Evolutionary conservation across 2,329 filamentous ascomycete genomes (phyloP).

Genomic region (Fusarium ramigenum): DNA sequence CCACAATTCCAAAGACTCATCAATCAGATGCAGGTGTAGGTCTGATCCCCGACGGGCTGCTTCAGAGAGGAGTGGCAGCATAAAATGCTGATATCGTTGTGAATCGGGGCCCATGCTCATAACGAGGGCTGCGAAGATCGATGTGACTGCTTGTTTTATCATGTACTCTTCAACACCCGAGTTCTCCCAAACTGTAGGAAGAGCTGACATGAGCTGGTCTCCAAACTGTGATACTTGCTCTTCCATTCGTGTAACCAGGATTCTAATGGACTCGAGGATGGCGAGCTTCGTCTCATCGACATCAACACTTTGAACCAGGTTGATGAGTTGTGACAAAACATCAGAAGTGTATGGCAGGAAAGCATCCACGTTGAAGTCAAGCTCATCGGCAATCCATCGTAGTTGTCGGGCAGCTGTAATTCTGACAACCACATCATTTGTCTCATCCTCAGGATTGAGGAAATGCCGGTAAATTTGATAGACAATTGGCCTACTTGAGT

Average conservation of each 20-base stretch:
- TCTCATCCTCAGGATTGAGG: slow-evolving; percentile 76
- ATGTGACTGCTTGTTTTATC: slow-evolving; percentile 92
- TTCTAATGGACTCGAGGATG: slow-evolving; percentile 84
- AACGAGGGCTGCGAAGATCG: slow-evolving; percentile 85
- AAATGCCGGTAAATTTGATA: slow-evolving; percentile 93
- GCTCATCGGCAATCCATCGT: slow-evolving; percentile 82
- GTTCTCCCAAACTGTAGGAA: slow-evolving; percentile 85
- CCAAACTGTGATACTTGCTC: slow-evolving; percentile 73
- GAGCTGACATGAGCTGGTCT: slow-evolving; percentile 81
- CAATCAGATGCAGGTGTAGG: slow-evolving; percentile 82
- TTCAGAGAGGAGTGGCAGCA: slow-evolving; percentile 83
- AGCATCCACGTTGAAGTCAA: slow-evolving; percentile 76
- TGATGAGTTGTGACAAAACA: slow-evolving; percentile 77
- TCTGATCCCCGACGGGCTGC: slow-evolving; percentile 81
- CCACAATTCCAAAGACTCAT: slow-evolving; percentile 94
- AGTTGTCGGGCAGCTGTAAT: slow-evolving; percentile 91
- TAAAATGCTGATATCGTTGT: slow-evolving; percentile 78
- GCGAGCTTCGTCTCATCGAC: slow-evolving; percentile 90
- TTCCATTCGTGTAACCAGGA: slow-evolving; percentile 84
- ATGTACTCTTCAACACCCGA: slow-evolving; percentile 84
- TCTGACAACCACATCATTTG: slow-evolving; percentile 91
- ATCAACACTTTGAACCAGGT: slow-evolving; percentile 81
- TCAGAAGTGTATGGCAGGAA: slow-evolving; percentile 83
- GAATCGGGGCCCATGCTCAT: slow-evolving; percentile 84
- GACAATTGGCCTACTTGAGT: slow-evolving; percentile 74